phyloP scores from a whole-genome alignment of 1,284 basidiomycete species.

The Ustilago nuda region DNA sequence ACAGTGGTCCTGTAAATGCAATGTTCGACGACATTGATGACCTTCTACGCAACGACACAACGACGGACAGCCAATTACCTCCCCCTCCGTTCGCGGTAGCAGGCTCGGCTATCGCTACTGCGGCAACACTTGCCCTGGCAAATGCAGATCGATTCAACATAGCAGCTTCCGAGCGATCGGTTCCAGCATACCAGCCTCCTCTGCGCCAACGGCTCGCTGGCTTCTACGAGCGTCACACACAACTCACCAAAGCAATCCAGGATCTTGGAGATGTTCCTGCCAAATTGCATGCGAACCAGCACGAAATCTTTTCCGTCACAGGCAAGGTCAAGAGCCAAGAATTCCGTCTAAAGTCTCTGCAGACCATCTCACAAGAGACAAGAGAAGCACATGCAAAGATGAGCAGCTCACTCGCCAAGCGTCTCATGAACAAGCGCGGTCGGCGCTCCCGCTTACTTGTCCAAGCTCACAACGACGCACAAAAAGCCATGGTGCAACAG shows the following conservation, averaged over 20 bases:
- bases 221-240: constrained; percentile 31
- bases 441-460: constrained; percentile 15
- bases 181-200: constrained; percentile 41
- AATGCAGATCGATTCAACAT: not conserved
- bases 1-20: constrained; percentile 28
- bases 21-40: constrained; percentile 43
- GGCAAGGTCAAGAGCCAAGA: constrained; percentile 49
- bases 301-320: constrained; percentile 32
- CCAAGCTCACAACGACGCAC: constrained; percentile 22
- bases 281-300: constrained; percentile 28
- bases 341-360: constrained; percentile 29
- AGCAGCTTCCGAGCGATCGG: constrained; percentile 26
- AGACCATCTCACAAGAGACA: constrained; percentile 26
- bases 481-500: constrained; percentile 29
- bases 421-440: constrained; percentile 42
- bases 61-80: constrained; percentile 2
- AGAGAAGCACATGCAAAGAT: constrained; percentile 23
- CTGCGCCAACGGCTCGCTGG: constrained; percentile 31
- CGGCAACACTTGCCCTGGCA: constrained; percentile 26
- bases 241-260: constrained; percentile 27
- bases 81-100: constrained; percentile 27
- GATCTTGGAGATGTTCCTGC: constrained; percentile 37
- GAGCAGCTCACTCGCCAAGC: constrained; percentile 36
- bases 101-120: constrained; percentile 22
- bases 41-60: constrained; percentile 8